Base-by-base conservation (phyloP, 495 filamentous ascomycete genomes). In the Neohortaea acidophila region DNA sequence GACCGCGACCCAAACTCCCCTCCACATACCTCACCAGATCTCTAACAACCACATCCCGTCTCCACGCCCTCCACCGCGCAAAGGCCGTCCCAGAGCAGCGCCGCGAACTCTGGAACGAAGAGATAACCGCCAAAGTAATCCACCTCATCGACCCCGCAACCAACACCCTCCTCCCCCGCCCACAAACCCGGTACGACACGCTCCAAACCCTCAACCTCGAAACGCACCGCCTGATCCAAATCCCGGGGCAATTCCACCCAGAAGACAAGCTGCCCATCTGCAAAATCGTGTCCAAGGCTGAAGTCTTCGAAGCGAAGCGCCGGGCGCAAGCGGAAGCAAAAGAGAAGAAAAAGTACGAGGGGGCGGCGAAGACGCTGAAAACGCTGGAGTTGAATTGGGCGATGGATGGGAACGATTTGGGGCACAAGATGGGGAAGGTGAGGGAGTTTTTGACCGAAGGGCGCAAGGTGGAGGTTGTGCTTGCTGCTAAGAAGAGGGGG, bases 361-460 rank as follows among this genome's bases (percentile, higher is more conserved):
- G 32, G n/a, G 33, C 17, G 12, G 17, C 38, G 9, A 13, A 12
- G 4, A 17, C 21, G 20, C 44, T 54, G 4, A 91, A 93, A 63
- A 73, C 79, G 52, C 52, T 93, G 12, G 84, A 92, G 61, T 18
- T 93, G 44, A 83, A 83, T 57, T 93, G 84, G 84, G 73, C 77
- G 19, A 84, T 87, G 45, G 73, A 72, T 38, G 30, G 12, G 2
- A 51, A 52, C 15, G 58, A 61, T 42, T 29, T 61, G 34, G 23
- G 26, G 15, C 58, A 61, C 45, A 38, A 56, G 26, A 24, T 59
- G 21, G 37, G 42, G 22, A 47, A 45, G 37, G 22, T 59, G 22
- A 31, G 25, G 32, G 51, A 52, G 33, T 59, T 59, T 44, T 20
- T 61, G 39, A 41, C 14, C 18, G 47, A 59, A 39, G 58, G 58